These are phyloP conservation scores for Aegilops bicornis DNA, from an alignment of 176 grass and related monocot genomes.

Conservation along the genomic window DNA sequence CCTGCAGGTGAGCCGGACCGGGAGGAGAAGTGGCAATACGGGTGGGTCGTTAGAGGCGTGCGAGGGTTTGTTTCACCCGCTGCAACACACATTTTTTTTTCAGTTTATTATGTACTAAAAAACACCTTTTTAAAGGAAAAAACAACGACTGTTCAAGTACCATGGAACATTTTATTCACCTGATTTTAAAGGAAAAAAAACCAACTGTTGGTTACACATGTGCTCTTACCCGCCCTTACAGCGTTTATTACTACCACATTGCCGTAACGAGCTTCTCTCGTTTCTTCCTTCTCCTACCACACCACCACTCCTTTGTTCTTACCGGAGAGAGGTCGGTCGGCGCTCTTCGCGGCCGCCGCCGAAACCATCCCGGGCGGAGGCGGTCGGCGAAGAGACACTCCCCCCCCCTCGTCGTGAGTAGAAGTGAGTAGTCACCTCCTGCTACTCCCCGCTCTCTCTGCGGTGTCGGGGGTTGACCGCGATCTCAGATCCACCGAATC, in stretches of 20 bases:
- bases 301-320: background rate
- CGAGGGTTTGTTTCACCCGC: too few species aligned
- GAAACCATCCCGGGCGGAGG: background rate
- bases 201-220: too few species aligned
- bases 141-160: too few species aligned
- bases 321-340: slow-evolving; percentile 18
- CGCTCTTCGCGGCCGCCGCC: slow-evolving; percentile 1
- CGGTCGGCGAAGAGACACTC: background rate
- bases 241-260: background rate
- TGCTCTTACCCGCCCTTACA: background rate
- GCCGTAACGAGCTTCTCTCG: background rate
- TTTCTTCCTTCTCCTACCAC: background rate
- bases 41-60: too few species aligned
- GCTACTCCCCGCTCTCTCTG: background rate
- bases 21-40: too few species aligned
- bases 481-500: slow-evolving; percentile 38
- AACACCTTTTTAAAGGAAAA: too few species aligned
- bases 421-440: background rate
- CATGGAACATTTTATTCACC: too few species aligned
- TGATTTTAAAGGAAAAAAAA: too few species aligned
- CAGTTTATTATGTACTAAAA: too few species aligned
- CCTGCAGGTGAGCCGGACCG: too few species aligned
- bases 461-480: background rate
- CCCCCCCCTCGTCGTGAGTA: background rate
- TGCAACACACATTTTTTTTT: too few species aligned